Conservation (phyloP, 352 stramenopile species). For the Pythium grandisporangium region DNA sequence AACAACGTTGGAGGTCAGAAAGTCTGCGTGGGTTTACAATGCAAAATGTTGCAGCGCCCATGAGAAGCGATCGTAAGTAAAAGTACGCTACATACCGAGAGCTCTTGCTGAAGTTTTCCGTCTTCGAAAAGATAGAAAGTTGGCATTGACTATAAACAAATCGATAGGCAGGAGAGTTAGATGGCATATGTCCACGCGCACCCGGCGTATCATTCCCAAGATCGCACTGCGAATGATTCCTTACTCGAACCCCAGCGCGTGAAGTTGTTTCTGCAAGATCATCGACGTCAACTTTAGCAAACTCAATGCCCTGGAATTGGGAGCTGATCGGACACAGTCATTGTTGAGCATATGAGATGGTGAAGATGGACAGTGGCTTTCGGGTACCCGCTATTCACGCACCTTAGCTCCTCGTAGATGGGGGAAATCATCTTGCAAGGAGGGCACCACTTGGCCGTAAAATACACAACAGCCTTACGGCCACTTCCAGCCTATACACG, state of each 20-base stretch:
- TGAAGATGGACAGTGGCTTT: background rate
- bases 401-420: constrained; percentile 84
- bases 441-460: constrained; percentile 86
- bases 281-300: constrained; percentile 83
- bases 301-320: constrained; percentile 58
- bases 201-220: background rate
- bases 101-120: constrained; percentile 61
- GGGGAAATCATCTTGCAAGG: constrained; percentile 88
- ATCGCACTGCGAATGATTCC: constrained; percentile 1
- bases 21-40: background rate
- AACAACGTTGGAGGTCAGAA: constrained; percentile 6
- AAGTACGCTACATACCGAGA: constrained; percentile 69
- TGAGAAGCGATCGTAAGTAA: too few relatives aligned
- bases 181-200: too few relatives aligned
- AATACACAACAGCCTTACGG: constrained; percentile 82
- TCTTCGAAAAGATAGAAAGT: constrained; percentile 84
- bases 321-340: constrained; percentile 1
- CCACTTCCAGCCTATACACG: constrained; percentile 36
- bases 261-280: constrained; percentile 71
- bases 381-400: background rate
- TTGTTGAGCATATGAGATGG: background rate
- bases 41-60: too few relatives aligned
- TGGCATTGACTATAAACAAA: constrained; percentile 61
- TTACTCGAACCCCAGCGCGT: constrained; percentile 72
- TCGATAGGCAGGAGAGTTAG: background rate